phyloP scores from a whole-genome alignment of 208 protist species.

The Crithidia thermophila region DNA sequence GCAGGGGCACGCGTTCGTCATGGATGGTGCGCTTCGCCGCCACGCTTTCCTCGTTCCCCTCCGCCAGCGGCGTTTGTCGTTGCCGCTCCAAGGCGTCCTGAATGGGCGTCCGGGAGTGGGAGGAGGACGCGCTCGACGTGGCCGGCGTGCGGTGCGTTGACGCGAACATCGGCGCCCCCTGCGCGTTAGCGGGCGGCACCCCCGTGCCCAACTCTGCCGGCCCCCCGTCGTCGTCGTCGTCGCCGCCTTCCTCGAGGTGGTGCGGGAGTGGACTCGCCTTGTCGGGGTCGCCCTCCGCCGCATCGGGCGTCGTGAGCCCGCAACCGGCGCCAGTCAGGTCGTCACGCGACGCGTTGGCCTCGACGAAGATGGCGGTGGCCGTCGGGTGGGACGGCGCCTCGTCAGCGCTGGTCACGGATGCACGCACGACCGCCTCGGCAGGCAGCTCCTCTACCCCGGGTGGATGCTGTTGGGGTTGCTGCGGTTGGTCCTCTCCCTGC shows the following conservation, averaged over 20 bases:
- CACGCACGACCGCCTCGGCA: no score
- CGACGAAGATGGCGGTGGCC: neutral
- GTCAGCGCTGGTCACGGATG: no score
- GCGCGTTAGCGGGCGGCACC: constrained; percentile 7
- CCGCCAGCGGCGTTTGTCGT: neutral
- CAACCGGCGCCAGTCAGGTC: neutral
- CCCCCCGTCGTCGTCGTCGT: constrained; percentile 5
- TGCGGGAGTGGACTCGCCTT: neutral
- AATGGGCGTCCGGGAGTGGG: neutral
- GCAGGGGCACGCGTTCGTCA: no score
- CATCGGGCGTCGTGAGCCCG: neutral
- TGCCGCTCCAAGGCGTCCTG: neutral
- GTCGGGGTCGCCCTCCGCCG: neutral
- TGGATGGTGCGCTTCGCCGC: no score
- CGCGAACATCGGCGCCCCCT: constrained; percentile 8
- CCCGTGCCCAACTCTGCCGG: neutral
- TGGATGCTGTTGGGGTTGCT: neutral
- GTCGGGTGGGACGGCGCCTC: neutral
- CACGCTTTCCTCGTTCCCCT: neutral
- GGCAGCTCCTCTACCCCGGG: no score
- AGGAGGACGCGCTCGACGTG: neutral
- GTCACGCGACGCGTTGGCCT: neutral
- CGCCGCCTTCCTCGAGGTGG: neutral
- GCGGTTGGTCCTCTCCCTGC: neutral
- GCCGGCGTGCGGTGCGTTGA: neutral